Conservation (phyloP, 306 rosid species). For the Leucaena leucocephala region DNA sequence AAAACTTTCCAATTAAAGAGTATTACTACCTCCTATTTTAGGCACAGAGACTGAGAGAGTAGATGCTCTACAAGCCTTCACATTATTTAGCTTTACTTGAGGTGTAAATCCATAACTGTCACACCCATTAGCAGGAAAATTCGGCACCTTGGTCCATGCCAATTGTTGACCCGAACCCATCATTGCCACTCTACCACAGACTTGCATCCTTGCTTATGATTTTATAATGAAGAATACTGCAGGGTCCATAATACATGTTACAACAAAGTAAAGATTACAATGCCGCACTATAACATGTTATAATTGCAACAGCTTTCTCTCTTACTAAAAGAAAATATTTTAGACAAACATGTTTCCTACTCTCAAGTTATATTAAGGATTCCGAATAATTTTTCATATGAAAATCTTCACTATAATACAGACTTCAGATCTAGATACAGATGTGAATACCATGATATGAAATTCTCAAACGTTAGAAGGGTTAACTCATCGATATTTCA, state of each 20-base stretch:
- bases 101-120: conserved; percentile 38
- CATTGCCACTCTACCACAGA: background rate
- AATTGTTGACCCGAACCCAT: conserved; percentile 71
- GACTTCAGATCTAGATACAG: no score
- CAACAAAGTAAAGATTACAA: background rate
- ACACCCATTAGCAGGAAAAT: conserved; percentile 43
- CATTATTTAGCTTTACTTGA: conserved; percentile 39
- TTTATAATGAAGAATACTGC: conserved; percentile 8
- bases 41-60: conserved; percentile 52
- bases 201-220: conserved; percentile 30
- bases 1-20: background rate
- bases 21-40: conserved; percentile 60
- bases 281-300: background rate
- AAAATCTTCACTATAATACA: no score
- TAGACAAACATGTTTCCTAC: background rate
- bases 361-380: background rate
- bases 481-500: background rate
- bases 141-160: conserved; percentile 51
- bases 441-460: background rate
- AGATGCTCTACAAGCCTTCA: conserved; percentile 55
- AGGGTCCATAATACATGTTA: conserved; percentile 16
- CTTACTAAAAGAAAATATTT: background rate
- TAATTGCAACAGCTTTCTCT: background rate
- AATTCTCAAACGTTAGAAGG: background rate
- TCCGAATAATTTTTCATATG: no score